These are phyloP conservation scores for Rubroboletus satanas DNA, from an alignment of 768 basidiomycete species.

Conservation along the genomic window DNA sequence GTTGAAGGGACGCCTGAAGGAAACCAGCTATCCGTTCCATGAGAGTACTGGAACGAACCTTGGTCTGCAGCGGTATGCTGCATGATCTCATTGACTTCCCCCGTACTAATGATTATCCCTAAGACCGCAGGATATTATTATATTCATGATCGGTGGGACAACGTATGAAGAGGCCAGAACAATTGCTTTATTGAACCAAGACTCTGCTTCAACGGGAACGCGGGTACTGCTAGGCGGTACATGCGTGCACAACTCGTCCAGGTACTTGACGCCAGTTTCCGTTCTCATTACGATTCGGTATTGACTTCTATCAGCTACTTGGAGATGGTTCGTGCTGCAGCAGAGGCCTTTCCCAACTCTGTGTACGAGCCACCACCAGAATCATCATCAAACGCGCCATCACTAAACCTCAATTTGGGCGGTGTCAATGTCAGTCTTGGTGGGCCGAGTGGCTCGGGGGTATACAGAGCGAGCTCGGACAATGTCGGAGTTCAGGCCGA, in stretches of 20 bases:
- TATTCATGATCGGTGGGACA: conserved; percentile 95
- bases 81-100: neutral
- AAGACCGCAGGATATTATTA: conserved; percentile 93
- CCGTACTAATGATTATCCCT: neutral
- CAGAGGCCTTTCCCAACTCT: conserved; percentile 53
- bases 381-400: conserved; percentile 65
- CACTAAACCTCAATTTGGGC: conserved; percentile 88
- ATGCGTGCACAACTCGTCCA: conserved; percentile 90
- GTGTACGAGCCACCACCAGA: conserved; percentile 77
- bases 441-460: conserved; percentile 76
- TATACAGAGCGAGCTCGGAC: conserved; percentile 80
- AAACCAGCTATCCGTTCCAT: conserved; percentile 87
- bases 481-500: conserved; percentile 75
- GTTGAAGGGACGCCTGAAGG: conserved; percentile 80
- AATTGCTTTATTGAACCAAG: conserved; percentile 84
- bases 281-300: neutral
- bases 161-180: conserved; percentile 94
- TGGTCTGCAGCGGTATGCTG: conserved; percentile 60
- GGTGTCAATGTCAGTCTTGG: conserved; percentile 92
- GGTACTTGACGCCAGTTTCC: conserved; percentile 43
- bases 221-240: conserved; percentile 90
- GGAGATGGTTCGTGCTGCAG: conserved; percentile 81
- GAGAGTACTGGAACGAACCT: conserved; percentile 68
- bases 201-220: conserved; percentile 58
- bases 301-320: conserved; percentile 57